Evolutionary conservation across 208 protist genomes (phyloP), one percentile per base, ranked within the genome.

Genomic region (Trypanosoma avium): DNA sequence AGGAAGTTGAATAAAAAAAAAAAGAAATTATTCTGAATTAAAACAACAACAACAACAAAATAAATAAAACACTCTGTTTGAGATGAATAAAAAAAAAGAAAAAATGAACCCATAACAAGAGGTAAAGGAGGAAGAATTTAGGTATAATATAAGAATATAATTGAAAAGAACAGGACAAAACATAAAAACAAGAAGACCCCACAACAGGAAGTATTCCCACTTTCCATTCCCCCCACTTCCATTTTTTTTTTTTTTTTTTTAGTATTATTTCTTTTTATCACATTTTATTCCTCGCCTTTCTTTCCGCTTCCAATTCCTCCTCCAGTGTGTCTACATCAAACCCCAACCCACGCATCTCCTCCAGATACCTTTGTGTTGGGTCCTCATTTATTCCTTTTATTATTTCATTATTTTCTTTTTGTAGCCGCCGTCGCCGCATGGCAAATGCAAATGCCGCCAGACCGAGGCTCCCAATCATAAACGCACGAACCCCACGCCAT

Each of bases 251-350:
- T n/a, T n/a, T n/a, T n/a, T n/a, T n/a, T n/a, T n/a, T n/a, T n/a
- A n/a, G n/a, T n/a, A n/a, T n/a, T n/a, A n/a, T 54, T 32, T 1
- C 45, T 32, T 7, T 19, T 9, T 9, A 9, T 57, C 27, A 40
- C 15, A 10, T 42, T 10, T 17, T 46, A n/a, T 50, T 40, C 32
- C 75, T 79, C 24, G 55, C 61, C 26, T 43, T 61, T 5, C 64
- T 64, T 56, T 84, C 73, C 26, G 72, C 42, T 67, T 76, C 73
- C 53, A 93, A 64, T 62, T 91, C 83, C 60, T 87, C 84, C 75
- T 93, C 87, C 8, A 91, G 61, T 15, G 84, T 88, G 53, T 93
- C 87, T 4, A 93, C 86, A 54, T 93, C 86, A 48, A 93, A 93
- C 24, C 86, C 86, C 13, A 93, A 61, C 0, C 77, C 69, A n/a